phyloP scores from a whole-genome alignment of 257 asterid genomes.

The Knoxia roxburghii region DNA sequence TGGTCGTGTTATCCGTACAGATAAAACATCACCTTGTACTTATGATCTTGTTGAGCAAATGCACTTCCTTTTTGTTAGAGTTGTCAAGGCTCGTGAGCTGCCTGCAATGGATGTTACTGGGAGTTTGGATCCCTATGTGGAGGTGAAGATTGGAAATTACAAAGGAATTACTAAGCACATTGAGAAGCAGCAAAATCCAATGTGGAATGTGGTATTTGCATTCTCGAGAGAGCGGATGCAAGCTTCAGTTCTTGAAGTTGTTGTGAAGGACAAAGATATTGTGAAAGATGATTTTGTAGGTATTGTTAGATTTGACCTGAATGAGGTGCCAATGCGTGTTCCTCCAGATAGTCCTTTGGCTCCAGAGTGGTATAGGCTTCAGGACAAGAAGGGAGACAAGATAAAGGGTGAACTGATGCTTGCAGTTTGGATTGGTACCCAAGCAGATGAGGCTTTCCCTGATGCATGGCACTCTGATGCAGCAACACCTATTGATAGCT shows the following conservation, averaged over 20 bases:
- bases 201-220: constrained; percentile 85
- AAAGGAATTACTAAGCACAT: constrained; percentile 80
- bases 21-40: constrained; percentile 48
- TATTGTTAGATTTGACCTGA: constrained; percentile 56
- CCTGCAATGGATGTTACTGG: constrained; percentile 86
- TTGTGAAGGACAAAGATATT: constrained; percentile 79
- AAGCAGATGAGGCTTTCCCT: constrained; percentile 90
- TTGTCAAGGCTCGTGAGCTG: constrained; percentile 89
- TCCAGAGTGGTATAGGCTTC: constrained; percentile 87
- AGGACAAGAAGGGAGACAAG: constrained; percentile 75
- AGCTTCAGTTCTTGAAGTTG: constrained; percentile 78
- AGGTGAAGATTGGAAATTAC: constrained; percentile 72
- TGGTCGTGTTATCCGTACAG: constrained; percentile 67
- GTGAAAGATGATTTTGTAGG: constrained; percentile 82
- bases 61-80: constrained; percentile 82
- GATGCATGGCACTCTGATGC: constrained; percentile 97
- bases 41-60: constrained; percentile 91
- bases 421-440: constrained; percentile 91
- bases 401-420: constrained; percentile 85
- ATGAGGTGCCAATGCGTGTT: constrained; percentile 81
- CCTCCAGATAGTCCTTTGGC: constrained; percentile 97
- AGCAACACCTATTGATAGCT: constrained; percentile 67
- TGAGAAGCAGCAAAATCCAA: constrained; percentile 69
- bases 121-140: constrained; percentile 76
- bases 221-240: constrained; percentile 86